Conservation (phyloP, 1,284 basidiomycete genomes). For the Trichosporon coremiiforme region DNA sequence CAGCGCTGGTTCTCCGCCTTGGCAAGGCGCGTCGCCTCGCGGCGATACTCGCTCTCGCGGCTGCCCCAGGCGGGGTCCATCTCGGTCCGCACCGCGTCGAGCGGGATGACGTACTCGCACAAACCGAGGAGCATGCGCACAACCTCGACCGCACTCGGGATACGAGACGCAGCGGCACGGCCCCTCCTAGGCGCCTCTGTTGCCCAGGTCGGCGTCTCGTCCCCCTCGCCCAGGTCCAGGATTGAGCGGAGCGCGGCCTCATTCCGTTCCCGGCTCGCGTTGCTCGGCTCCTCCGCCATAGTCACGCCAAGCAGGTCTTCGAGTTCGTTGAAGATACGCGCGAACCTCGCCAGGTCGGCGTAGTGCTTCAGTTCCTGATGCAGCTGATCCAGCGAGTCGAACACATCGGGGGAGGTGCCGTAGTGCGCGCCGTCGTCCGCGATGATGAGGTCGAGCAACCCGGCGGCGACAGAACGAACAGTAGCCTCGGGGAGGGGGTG, state of each 20-base stretch:
- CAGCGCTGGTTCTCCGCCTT: slow-evolving; percentile 37
- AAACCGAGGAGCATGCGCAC: slow-evolving; percentile 50
- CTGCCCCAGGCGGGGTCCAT: slow-evolving; percentile 32
- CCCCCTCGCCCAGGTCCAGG: slow-evolving; percentile 38
- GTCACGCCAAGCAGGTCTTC: slow-evolving; percentile 33
- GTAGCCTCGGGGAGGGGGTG: slow-evolving; percentile 46
- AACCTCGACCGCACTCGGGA: slow-evolving; percentile 43
- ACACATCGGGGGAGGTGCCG: background rate
- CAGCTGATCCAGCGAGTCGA: slow-evolving; percentile 23
- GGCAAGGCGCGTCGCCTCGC: slow-evolving; percentile 29
- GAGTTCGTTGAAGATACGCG: slow-evolving; percentile 37
- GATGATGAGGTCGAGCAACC: slow-evolving; percentile 44
- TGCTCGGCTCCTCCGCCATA: slow-evolving; percentile 28
- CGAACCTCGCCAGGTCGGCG: slow-evolving; percentile 49
- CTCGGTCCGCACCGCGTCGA: slow-evolving; percentile 33
- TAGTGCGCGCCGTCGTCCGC: slow-evolving; percentile 16
- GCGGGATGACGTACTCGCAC: slow-evolving; percentile 35
- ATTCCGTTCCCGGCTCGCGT: slow-evolving; percentile 30
- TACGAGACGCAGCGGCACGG: slow-evolving; percentile 40
- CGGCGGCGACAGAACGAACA: slow-evolving; percentile 43
- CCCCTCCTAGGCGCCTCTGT: slow-evolving; percentile 37
- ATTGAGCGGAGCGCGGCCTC: slow-evolving; percentile 39
- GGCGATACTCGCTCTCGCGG: slow-evolving; percentile 27
- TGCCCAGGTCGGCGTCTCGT: slow-evolving; percentile 40
- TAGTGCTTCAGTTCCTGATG: slow-evolving; percentile 52